Evolutionary conservation across 1,139 yeast genomes (phyloP), one percentile per base, ranked within the genome.

Genomic region (Yamadazyma sp.): DNA sequence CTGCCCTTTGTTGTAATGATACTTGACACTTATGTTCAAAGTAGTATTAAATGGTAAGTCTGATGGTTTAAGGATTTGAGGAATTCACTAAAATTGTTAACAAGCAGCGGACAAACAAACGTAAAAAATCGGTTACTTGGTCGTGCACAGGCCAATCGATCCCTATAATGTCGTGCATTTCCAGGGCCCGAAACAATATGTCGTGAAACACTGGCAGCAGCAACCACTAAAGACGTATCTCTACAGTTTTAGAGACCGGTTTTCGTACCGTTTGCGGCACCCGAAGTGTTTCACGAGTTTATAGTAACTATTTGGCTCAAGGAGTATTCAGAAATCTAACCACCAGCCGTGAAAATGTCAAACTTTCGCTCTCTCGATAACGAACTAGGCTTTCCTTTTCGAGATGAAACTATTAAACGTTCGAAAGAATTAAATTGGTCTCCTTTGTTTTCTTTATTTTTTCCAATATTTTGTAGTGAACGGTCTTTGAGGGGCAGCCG

Each of bases 21-120:
- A 27, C 30, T 27, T 14, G 17, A 12, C 6, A 27, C 17, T 27
- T 5, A 27, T 15, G 14, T n/a, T n/a, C n/a, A 16, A 27, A 28
- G 9, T 16, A 6, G 16, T 9, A 7, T 28, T 14, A 11, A 28
- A 16, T 17, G 28, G 27, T 22, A 20, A 32, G 22, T 33, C 12
- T 17, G 10, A 15, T 33, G 31, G 26, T 25, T 33, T 33, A 25
- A 25, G 31, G 36, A 33, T 25, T 33, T 33, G 31, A 32, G 36
- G 33, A 24, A 33, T 33, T 33, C 31, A 25, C 36, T 25, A 25
- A 33, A 22, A 23, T 32, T 22, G 34, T 10, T 32, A 28, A 28
- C 20, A 28, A 28, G 16, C 12, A 28, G 31, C 31, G 31, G 14
- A 14, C 8, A n/a, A n/a, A 27, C 30, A 28, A 28, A 15, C 31